Base-by-base conservation (phyloP, 257 asterid genomes). In the Lavandula angustifolia region DNA sequence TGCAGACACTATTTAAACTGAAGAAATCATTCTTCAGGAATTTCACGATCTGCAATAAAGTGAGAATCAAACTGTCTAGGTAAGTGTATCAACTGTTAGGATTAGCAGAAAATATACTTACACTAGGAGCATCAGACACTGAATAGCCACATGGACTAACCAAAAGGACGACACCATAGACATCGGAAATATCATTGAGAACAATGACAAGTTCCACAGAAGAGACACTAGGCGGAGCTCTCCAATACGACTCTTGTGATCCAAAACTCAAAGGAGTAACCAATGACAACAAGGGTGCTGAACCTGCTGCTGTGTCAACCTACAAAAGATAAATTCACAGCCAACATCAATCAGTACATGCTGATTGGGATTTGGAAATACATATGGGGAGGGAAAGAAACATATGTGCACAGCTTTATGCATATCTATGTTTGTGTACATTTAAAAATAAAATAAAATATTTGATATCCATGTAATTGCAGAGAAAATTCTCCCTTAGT, bases 61-160 rank as follows among this genome's bases (percentile, higher is more conserved):
- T 17, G 57, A 54, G 44, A 77, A 64, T 17, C 44, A 34, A 60
- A 54, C 38, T 54, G 9, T 52, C 43, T 35, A 29, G 11, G 42
- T 7, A 65, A 70, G 52, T 54, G 29, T 47, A 72, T 57, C n/a
- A 53, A 66, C 62, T n/a, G 37, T 54, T 12, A 57, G 66, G 37
- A 63, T 54, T 57, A 37, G 57, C 47, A 49, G 67, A 68, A 47
- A 49, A 71, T 37, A 76, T 66, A 77, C 99, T 89, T 89, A 92
- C 99, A 59, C 80, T 82, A 35, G 99, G 97, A 71, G 94, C 90
- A 76, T 89, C 97, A 16, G 91, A 79, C 75, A 78, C 67, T 11
- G 94, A 89, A 81, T 85, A 92, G 79, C 99, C 97, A 79, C 96
- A 89, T 46, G 95, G 87, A 81, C 97, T 89, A 65, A 92, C 88